phyloP scores from a whole-genome alignment of 2,329 filamentous ascomycete genomes.

The Neofusicoccum parvum region DNA sequence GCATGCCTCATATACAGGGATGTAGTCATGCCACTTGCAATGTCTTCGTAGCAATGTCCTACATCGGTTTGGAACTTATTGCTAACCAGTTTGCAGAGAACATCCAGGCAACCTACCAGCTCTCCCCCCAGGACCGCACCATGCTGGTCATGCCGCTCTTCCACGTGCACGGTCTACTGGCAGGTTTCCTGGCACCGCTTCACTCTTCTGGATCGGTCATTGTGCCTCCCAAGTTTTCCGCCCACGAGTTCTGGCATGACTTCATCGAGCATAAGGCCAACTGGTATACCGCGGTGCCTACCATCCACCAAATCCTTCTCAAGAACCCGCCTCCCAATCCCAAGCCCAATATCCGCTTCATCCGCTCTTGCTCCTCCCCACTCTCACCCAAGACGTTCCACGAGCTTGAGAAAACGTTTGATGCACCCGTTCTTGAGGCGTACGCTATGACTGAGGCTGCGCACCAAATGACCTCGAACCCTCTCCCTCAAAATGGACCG shows the following conservation, averaged over 20 bases:
- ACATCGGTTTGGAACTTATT: neutral
- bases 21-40: too few species aligned
- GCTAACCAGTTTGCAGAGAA: conserved; percentile 56
- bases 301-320: conserved; percentile 86
- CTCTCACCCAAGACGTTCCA: conserved; percentile 80
- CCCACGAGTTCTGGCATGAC: conserved; percentile 79
- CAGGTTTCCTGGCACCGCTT: conserved; percentile 77
- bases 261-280: conserved; percentile 75
- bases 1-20: neutral
- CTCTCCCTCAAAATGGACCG: conserved; percentile 61
- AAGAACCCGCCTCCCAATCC: conserved; percentile 70
- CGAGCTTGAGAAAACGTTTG: conserved; percentile 73
- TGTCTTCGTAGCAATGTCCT: neutral
- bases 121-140: conserved; percentile 72
- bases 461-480: conserved; percentile 77
- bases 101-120: conserved; percentile 75
- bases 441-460: conserved; percentile 93
- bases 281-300: conserved; percentile 93
- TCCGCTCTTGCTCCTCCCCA: conserved; percentile 83
- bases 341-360: conserved; percentile 76
- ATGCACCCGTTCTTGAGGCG: conserved; percentile 81
- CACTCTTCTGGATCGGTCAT: conserved; percentile 76
- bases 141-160: conserved; percentile 90
- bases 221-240: conserved; percentile 78
- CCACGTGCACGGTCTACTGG: conserved; percentile 86